Evolutionary conservation across 176 grass and related monocot genomes (phyloP), one percentile per base, ranked within the genome.

Genomic region (Olyra latifolia): DNA sequence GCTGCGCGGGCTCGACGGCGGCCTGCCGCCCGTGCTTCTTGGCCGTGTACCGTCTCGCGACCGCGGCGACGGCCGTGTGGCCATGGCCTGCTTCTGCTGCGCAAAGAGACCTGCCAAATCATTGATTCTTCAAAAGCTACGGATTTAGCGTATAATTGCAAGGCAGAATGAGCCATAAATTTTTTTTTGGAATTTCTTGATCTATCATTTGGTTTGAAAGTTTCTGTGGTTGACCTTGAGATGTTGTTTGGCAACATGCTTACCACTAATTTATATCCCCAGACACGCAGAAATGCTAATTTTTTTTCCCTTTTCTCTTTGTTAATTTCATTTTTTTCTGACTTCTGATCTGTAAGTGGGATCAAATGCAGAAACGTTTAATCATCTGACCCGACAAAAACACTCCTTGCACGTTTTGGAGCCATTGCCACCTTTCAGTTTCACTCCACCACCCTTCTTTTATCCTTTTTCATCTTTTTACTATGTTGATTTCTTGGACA

Each of bases 11-110:
- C 71, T 87, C 27, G 85, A 81, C 57, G 71, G 25, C 0, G 85
- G 80, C 20, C 72, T 79, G 14, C 83, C 68, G 52, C 68, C 80
- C 52, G 30, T 90, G 77, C 65, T 91, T 84, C 68, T n/a, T 71
- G 82, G 72, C 2, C 46, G 87, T 45, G 66, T 47, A 17, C 87
- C 77, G 65, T 89, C 87, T 68, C 87, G 84, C 72, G 82, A 85
- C 56, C 77, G 82, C 56, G 64, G 55, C 55, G 87, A 49, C 57
- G 71, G 71, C 63, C 82, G 76, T 35, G 82, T 89, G 45, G 87
- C 87, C 87, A 89, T 89, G 56, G 40, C 72, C 64, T 55, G 40
- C 78, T 47, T 65, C 87, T 40, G 72, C 82, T 76, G 82, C 35
- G 40, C 11, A 68, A 1, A 14, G 44, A 62, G 16, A 50, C 41